phyloP scores from a whole-genome alignment of 768 basidiomycete species.

The Xerocomellus intermedius region DNA sequence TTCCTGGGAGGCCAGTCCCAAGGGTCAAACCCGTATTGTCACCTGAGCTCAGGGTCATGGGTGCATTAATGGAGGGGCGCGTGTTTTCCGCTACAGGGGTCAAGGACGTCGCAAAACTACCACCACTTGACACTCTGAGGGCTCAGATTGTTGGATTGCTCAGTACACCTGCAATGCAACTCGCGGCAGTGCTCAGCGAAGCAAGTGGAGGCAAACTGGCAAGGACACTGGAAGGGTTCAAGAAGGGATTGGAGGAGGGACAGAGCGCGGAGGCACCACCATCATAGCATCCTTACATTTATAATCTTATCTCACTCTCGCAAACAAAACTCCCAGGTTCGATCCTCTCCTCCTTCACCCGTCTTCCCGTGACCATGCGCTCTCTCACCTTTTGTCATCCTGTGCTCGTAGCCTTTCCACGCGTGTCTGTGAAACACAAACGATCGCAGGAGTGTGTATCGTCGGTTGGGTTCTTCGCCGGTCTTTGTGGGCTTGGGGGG shows the following conservation, averaged over 20 bases:
- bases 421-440: conserved; percentile 68
- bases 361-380: conserved; percentile 63
- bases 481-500: conserved; percentile 55
- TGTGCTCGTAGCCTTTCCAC: conserved; percentile 88
- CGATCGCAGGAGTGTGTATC: conserved; percentile 70
- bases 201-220: conserved; percentile 68
- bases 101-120: conserved; percentile 66
- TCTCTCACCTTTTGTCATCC: conserved; percentile 90
- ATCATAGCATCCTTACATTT: conserved; percentile 21
- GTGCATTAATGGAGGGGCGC: conserved; percentile 75
- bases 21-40: conserved; percentile 50
- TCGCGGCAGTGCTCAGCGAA: conserved; percentile 67
- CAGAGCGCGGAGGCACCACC: conserved; percentile 23
- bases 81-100: conserved; percentile 62
- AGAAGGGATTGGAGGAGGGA: conserved; percentile 59
- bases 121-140: conserved; percentile 71
- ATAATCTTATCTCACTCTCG: conserved; percentile 19
- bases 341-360: conserved; percentile 72
- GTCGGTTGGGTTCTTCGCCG: conserved; percentile 55
- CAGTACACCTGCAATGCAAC: conserved; percentile 68
- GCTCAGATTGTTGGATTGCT: conserved; percentile 86
- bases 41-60: conserved; percentile 72
- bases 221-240: conserved; percentile 73
- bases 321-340: conserved; percentile 87
- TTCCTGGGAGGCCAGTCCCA: conserved; percentile 70